Evolutionary conservation across 176 grass and related monocot genomes (phyloP).

Genomic region (Ensete glaucum): DNA sequence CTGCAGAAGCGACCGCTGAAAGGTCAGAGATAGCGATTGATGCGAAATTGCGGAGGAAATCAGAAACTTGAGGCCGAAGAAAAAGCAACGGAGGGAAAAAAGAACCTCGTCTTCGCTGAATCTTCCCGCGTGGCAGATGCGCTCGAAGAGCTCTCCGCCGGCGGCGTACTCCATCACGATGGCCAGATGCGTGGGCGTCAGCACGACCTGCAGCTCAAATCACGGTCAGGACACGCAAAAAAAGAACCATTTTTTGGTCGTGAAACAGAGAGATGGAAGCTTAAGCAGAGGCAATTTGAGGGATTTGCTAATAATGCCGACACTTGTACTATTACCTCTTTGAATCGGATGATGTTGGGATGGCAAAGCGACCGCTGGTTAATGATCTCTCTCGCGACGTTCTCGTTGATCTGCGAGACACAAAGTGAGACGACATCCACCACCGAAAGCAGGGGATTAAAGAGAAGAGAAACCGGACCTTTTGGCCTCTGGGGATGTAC

Average conservation of each 20-base stretch:
- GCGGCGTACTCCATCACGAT: constrained; percentile 89
- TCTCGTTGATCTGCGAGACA: constrained; percentile 51
- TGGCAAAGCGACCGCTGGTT: constrained; percentile 67
- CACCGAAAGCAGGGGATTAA: too few species aligned
- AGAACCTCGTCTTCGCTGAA: constrained; percentile 68
- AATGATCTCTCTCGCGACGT: constrained; percentile 76
- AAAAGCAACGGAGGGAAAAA: background rate
- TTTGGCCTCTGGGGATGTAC: constrained; percentile 71
- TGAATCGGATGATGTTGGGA: constrained; percentile 74
- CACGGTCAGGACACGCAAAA: background rate
- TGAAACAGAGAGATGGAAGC: background rate
- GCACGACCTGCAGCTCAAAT: constrained; percentile 28
- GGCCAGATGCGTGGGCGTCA: constrained; percentile 67
- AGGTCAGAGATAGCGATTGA: background rate
- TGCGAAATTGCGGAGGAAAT: background rate
- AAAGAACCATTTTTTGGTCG: background rate
- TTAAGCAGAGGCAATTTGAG: background rate
- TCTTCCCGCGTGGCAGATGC: constrained; percentile 65
- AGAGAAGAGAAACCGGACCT: constrained; percentile 24
- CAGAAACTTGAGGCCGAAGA: background rate
- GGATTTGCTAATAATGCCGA: background rate
- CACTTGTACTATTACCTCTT: constrained; percentile 29
- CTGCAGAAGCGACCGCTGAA: constrained; percentile 13
- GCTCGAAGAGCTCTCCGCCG: constrained; percentile 63
- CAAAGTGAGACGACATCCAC: background rate